These are phyloP conservation scores for Gossypium australe DNA, from an alignment of 345 rosid species.

Conservation along the genomic window DNA sequence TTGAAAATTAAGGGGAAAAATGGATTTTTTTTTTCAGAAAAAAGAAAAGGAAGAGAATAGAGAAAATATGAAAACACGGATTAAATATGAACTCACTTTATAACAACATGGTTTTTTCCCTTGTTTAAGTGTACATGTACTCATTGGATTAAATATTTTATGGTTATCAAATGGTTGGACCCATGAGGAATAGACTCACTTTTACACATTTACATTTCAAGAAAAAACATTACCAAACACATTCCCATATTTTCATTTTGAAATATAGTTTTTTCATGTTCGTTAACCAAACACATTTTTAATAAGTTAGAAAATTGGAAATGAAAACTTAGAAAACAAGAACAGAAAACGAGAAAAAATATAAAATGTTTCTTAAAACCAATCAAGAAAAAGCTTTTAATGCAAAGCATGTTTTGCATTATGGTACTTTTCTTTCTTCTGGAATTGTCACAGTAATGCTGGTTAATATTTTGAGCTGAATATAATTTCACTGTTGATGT, in stretches of 20 bases:
- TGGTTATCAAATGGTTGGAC: neutral
- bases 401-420: neutral
- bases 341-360: neutral
- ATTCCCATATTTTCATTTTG: neutral
- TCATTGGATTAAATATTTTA: neutral
- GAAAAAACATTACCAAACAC: neutral
- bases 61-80: neutral
- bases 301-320: neutral
- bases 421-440: neutral
- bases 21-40: neutral
- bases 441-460: neutral
- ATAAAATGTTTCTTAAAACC: neutral
- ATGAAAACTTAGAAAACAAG: neutral
- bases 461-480: neutral
- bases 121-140: neutral
- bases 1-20: neutral
- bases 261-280: neutral
- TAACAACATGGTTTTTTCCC: neutral
- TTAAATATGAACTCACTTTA: neutral
- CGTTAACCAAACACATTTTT: neutral
- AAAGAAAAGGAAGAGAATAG: neutral
- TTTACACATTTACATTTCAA: neutral
- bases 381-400: neutral
- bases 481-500: slow-evolving; percentile 3
- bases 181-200: neutral